phyloP scores from a whole-genome alignment of 441 rosid genomes.

The Croton laevigatus region DNA sequence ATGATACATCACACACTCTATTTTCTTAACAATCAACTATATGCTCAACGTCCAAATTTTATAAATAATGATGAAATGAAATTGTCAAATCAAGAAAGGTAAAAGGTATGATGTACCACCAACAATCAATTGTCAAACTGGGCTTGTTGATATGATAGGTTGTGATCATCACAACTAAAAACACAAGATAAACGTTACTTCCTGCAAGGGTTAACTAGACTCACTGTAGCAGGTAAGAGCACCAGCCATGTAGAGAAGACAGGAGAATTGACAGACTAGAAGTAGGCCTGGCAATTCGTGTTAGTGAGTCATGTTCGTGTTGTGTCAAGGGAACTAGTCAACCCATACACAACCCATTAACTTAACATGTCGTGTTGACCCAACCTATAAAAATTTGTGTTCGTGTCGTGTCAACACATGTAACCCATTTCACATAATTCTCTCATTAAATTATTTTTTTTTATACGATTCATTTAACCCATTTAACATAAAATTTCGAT shows the following conservation, averaged over 20 bases:
- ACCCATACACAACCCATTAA: too few relatives aligned
- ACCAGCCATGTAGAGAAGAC: not conserved
- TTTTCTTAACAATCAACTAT: not conserved
- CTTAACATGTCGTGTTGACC: too few relatives aligned
- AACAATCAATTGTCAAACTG: not conserved
- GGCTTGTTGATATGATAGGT: not conserved
- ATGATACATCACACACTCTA: not conserved
- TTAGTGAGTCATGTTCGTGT: too few relatives aligned
- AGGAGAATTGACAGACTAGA: not conserved
- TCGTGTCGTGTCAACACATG: too few relatives aligned
- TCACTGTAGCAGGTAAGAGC: not conserved
- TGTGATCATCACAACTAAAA: not conserved
- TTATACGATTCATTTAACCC: too few relatives aligned
- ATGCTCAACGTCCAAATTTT: not conserved
- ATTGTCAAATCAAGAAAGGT: not conserved
- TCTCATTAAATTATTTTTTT: too few relatives aligned
- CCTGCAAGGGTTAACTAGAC: not conserved
- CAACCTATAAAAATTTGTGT: too few relatives aligned
- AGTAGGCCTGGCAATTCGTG: too few relatives aligned
- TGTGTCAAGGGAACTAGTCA: too few relatives aligned
- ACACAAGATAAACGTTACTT: too few relatives aligned
- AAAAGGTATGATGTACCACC: not conserved
- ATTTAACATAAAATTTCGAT: too few relatives aligned
- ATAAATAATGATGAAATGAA: not conserved
- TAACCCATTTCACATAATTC: too few relatives aligned